These are phyloP conservation scores for Chaetomiaceae sp. DNA, from an alignment of 2,329 filamentous ascomycete species.

Conservation along the genomic window DNA sequence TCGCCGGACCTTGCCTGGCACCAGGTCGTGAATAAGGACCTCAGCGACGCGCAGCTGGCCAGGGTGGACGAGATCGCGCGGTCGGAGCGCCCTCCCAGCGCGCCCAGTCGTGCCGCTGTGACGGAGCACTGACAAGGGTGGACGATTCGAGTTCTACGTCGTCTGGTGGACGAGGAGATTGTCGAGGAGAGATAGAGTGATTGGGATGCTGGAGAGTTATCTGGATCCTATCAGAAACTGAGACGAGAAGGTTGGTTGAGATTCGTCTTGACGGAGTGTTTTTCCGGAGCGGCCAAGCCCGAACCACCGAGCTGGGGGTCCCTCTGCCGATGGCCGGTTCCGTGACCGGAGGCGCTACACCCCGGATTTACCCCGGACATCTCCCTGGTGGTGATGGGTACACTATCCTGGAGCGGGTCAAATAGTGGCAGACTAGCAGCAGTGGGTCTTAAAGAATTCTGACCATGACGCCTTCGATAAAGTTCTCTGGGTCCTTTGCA, in stretches of 20 bases:
- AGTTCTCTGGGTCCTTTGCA: background rate
- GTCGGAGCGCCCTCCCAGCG: slow-evolving; percentile 4
- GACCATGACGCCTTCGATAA: background rate
- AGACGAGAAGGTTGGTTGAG: background rate
- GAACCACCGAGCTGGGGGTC: no score
- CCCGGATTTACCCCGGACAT: background rate
- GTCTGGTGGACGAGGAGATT: slow-evolving; percentile 1
- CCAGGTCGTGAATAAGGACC: background rate
- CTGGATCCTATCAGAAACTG: slow-evolving; percentile 12
- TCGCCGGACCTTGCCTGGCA: slow-evolving; percentile 4
- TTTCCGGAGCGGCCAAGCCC: no score
- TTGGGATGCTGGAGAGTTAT: background rate
- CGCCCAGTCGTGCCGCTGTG: slow-evolving; percentile 1
- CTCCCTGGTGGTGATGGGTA: no score
- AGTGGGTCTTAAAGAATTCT: no score
- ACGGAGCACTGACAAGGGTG: slow-evolving; percentile 11
- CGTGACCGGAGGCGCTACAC: background rate
- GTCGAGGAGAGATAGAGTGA: background rate
- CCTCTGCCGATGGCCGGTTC: background rate
- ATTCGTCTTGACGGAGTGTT: background rate
- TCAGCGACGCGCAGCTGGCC: background rate
- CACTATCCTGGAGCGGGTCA: background rate
- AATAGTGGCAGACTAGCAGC: no score
- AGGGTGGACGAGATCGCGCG: background rate
- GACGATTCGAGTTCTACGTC: background rate